Evolutionary conservation across 73 alveolate genomes (phyloP).

Genomic region (Blepharisma stoltei): DNA sequence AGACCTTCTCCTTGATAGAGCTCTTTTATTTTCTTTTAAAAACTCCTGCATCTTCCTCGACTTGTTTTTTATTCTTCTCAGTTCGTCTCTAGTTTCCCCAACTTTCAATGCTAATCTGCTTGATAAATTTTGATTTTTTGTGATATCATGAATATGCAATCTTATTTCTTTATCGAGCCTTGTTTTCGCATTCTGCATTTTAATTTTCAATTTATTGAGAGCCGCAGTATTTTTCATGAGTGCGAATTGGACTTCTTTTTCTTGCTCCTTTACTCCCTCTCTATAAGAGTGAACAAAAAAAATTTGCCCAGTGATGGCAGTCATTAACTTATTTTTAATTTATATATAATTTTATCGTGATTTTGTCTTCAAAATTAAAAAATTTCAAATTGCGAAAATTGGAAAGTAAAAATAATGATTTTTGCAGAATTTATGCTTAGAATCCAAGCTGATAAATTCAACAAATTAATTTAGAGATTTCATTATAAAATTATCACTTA

Average conservation of each 20-base stretch:
- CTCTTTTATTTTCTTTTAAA: background rate
- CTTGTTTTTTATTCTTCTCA: slow-evolving; percentile 51
- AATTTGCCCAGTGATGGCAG: too few relatives aligned
- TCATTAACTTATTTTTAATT: too few relatives aligned
- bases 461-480: too few relatives aligned
- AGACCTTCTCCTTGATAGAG: too few relatives aligned
- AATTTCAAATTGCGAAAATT: too few relatives aligned
- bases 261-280: slow-evolving; percentile 31
- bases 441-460: too few relatives aligned
- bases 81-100: slow-evolving; percentile 57
- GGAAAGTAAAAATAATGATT: too few relatives aligned
- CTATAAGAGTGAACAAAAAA: too few relatives aligned
- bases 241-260: slow-evolving; percentile 64
- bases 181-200: slow-evolving; percentile 70
- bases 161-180: slow-evolving; percentile 71
- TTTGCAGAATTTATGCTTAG: too few relatives aligned
- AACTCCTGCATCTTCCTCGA: slow-evolving; percentile 46
- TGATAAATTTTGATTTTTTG: slow-evolving; percentile 63
- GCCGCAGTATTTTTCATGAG: slow-evolving; percentile 69
- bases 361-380: too few relatives aligned
- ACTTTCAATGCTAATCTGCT: slow-evolving; percentile 46
- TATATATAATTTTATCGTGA: too few relatives aligned
- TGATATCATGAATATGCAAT: slow-evolving; percentile 83
- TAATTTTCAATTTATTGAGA: slow-evolving; percentile 70
- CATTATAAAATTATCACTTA: too few relatives aligned